These are phyloP conservation scores for Xylaria sp. DNA, from an alignment of 495 filamentous ascomycete species.

Conservation along the genomic window DNA sequence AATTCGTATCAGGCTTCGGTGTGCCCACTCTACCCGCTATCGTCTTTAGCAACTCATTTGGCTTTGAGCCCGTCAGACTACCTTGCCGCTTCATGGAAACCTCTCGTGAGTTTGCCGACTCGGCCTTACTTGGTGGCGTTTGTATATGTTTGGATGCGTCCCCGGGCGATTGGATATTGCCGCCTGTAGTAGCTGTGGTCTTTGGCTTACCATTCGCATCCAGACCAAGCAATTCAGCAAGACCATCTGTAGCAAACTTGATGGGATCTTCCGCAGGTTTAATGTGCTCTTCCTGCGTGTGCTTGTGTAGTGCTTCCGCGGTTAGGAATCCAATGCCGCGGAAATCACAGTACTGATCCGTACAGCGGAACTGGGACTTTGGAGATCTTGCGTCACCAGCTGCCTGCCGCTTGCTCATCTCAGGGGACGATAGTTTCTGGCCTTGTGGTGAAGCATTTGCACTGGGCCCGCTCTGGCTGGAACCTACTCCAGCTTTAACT, in stretches of 20 bases:
- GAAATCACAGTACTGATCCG: slow-evolving; percentile 54
- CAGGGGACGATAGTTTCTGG: slow-evolving; percentile 53
- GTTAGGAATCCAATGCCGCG: slow-evolving; percentile 57
- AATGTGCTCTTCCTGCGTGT: slow-evolving; percentile 62
- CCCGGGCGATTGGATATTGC: slow-evolving; percentile 30
- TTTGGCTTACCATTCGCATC: slow-evolving; percentile 55
- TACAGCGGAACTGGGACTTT: slow-evolving; percentile 51
- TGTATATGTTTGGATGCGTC: slow-evolving; percentile 54
- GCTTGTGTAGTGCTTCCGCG: slow-evolving; percentile 58
- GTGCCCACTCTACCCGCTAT: slow-evolving; percentile 38
- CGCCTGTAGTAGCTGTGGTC: slow-evolving; percentile 23
- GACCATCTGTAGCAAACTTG: slow-evolving; percentile 54
- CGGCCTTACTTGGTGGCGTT: slow-evolving; percentile 47
- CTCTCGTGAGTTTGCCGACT: slow-evolving; percentile 56
- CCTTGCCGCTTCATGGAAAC: slow-evolving; percentile 53
- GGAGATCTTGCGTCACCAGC: slow-evolving; percentile 44
- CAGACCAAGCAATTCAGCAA: slow-evolving; percentile 52
- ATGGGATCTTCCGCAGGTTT: slow-evolving; percentile 60
- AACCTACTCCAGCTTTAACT: slow-evolving; percentile 45
- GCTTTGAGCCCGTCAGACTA: slow-evolving; percentile 46
- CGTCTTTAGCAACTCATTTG: slow-evolving; percentile 33
- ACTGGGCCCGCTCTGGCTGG: slow-evolving; percentile 35
- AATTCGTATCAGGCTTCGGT: slow-evolving; percentile 34
- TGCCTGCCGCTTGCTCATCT: slow-evolving; percentile 50
- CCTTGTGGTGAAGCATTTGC: slow-evolving; percentile 56